phyloP scores from a whole-genome alignment of 202 grass and related monocot species.

The Dendrocalamus latiflorus region DNA sequence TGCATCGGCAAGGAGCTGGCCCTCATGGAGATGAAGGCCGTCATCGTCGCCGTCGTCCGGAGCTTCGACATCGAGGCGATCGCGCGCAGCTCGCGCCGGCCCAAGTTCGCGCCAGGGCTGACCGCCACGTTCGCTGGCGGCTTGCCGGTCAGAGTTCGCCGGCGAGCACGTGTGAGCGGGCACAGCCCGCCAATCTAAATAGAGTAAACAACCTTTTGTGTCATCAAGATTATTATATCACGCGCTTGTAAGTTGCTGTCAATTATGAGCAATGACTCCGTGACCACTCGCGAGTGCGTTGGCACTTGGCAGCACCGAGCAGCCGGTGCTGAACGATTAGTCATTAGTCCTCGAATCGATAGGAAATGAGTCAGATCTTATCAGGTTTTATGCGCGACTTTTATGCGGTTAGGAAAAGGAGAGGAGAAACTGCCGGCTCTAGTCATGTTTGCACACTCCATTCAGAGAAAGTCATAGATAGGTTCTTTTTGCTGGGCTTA shows the following conservation, averaged over 20 bases:
- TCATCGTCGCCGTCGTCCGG: slow-evolving; percentile 54
- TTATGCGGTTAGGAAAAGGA: neutral
- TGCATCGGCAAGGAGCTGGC: slow-evolving; percentile 83
- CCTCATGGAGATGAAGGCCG: slow-evolving; percentile 81
- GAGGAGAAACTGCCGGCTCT: neutral
- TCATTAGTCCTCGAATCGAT: neutral
- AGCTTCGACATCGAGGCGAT: slow-evolving; percentile 56
- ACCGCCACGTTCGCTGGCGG: slow-evolving; percentile 74
- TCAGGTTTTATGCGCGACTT: neutral
- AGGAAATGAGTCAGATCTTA: neutral
- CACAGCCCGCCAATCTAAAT: slow-evolving; percentile 16
- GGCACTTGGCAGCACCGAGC: slow-evolving; percentile 18
- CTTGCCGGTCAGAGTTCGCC: slow-evolving; percentile 51
- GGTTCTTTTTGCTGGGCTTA: no score
- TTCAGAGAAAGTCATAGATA: neutral
- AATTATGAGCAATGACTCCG: slow-evolving; percentile 23
- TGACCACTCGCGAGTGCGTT: slow-evolving; percentile 36
- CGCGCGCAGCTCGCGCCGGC: slow-evolving; percentile 19
- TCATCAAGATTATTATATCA: neutral
- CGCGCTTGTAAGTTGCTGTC: slow-evolving; percentile 24
- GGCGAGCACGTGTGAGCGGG: slow-evolving; percentile 29
- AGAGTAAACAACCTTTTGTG: slow-evolving; percentile 15
- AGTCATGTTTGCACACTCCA: neutral
- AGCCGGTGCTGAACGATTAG: slow-evolving; percentile 15
- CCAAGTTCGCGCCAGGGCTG: slow-evolving; percentile 73